These are phyloP conservation scores for Russula abietina DNA, from an alignment of 768 basidiomycete species.

Conservation along the genomic window DNA sequence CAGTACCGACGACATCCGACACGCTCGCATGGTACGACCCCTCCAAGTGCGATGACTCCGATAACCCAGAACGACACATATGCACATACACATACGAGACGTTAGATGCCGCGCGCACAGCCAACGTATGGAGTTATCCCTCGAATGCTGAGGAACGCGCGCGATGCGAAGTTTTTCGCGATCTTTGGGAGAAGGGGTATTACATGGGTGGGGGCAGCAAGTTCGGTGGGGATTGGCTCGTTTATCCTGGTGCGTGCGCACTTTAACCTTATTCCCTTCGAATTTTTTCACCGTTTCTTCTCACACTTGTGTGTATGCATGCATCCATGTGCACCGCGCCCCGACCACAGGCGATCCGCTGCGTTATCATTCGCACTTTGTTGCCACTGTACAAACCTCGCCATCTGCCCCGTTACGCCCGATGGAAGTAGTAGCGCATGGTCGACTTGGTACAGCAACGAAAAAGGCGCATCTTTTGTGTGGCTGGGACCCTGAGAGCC, in stretches of 20 bases:
- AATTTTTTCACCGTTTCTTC: background rate
- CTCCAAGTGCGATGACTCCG: no score
- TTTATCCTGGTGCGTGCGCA: slow-evolving; percentile 76
- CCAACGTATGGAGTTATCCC: slow-evolving; percentile 76
- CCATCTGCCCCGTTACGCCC: slow-evolving; percentile 57
- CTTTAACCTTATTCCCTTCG: background rate
- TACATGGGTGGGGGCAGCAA: slow-evolving; percentile 87
- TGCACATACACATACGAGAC: slow-evolving; percentile 43
- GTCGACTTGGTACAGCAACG: slow-evolving; percentile 91
- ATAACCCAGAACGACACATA: slow-evolving; percentile 27
- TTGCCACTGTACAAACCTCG: slow-evolving; percentile 71
- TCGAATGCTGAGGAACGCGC: slow-evolving; percentile 59
- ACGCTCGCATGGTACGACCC: slow-evolving; percentile 63
- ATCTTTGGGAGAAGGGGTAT: slow-evolving; percentile 76
- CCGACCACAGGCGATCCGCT: slow-evolving; percentile 71
- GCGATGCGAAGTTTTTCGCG: slow-evolving; percentile 71
- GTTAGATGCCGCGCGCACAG: slow-evolving; percentile 53
- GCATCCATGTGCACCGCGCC: no score
- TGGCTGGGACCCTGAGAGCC: slow-evolving; percentile 71
- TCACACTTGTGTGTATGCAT: no score
- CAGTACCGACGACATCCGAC: slow-evolving; percentile 60
- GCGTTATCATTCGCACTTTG: slow-evolving; percentile 95
- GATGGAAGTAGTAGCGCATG: slow-evolving; percentile 94
- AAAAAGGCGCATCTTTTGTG: slow-evolving; percentile 94
- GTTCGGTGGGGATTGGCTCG: slow-evolving; percentile 94